Evolutionary conservation across 2,329 filamentous ascomycete species (phyloP).

Genomic region (Fusarium sororula): DNA sequence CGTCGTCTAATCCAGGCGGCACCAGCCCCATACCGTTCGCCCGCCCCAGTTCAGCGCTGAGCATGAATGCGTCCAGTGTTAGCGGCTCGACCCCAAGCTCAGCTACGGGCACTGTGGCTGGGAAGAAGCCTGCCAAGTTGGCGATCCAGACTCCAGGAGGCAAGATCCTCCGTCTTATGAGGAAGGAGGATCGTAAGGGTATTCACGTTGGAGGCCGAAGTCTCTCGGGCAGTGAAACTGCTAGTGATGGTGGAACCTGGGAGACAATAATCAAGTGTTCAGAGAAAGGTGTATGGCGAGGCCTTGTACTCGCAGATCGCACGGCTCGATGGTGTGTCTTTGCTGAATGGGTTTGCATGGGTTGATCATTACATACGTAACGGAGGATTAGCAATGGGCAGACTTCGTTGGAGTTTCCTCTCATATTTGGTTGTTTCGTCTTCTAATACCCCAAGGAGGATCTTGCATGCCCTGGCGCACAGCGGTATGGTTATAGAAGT

Average conservation of each 20-base stretch:
- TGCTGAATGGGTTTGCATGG: conserved; percentile 79
- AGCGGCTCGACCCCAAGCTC: conserved; percentile 66
- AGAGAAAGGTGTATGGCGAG: conserved; percentile 82
- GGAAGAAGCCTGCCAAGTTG: conserved; percentile 90
- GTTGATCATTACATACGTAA: conserved; percentile 33
- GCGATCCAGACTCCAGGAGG: conserved; percentile 94
- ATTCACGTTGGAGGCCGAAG: conserved; percentile 58
- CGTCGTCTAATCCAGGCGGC: conserved; percentile 58
- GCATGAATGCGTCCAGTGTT: conserved; percentile 68
- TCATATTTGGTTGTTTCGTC: conserved; percentile 29
- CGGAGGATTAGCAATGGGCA: conserved; percentile 4
- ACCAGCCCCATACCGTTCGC: conserved; percentile 69
- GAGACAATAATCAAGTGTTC: conserved; percentile 93
- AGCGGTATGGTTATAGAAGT: conserved; percentile 25
- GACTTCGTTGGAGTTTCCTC: conserved; percentile 33
- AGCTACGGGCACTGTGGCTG: conserved; percentile 61
- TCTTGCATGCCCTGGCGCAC: conserved; percentile 41
- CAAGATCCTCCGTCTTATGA: conserved; percentile 89
- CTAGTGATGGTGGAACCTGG: conserved; percentile 79
- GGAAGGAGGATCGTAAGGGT: conserved; percentile 76
- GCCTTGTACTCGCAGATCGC: conserved; percentile 82
- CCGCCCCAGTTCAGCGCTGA: conserved; percentile 70
- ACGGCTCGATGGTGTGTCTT: conserved; percentile 93
- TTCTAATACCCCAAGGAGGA: conserved; percentile 38
- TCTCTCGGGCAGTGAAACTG: conserved; percentile 60